Conservation (phyloP, 768 basidiomycete genomes). For the Macrolepiota dolichaula region DNA sequence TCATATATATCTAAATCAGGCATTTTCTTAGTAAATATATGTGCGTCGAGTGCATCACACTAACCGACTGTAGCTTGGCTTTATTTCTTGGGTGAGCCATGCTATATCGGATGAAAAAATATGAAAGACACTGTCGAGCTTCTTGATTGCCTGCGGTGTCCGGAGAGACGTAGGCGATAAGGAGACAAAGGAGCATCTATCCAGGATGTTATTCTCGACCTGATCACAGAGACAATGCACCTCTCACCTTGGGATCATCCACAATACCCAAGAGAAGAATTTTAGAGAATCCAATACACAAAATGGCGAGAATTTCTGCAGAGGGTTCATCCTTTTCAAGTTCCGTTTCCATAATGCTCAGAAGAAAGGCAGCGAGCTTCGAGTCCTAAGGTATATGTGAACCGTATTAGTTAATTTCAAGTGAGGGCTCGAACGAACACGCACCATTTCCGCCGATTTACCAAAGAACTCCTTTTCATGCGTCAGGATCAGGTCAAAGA, state of each 20-base stretch:
- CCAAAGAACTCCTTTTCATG: conserved; percentile 80
- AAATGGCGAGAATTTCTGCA: conserved; percentile 68
- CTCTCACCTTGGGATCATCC: conserved; percentile 67
- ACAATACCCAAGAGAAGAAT: conserved; percentile 84
- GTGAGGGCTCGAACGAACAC: conserved; percentile 11
- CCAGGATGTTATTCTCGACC: neutral
- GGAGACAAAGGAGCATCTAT: conserved; percentile 38
- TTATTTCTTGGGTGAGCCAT: conserved; percentile 84
- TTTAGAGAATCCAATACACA: conserved; percentile 85
- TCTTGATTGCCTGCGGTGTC: conserved; percentile 82
- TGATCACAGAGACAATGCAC: neutral
- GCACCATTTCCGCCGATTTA: conserved; percentile 40
- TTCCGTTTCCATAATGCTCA: conserved; percentile 25
- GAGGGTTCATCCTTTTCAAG: conserved; percentile 65
- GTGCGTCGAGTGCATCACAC: conserved; percentile 13
- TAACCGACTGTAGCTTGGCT: conserved; percentile 50
- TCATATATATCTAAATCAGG: conserved; percentile 58
- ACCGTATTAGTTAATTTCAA: neutral
- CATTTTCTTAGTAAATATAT: neutral
- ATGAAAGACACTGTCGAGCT: conserved; percentile 88
- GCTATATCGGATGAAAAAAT: conserved; percentile 94
- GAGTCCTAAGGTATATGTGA: conserved; percentile 26
- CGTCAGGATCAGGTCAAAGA: conserved; percentile 89
- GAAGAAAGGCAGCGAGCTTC: conserved; percentile 43
- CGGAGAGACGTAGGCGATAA: conserved; percentile 76